These are phyloP conservation scores for Metschnikowia koreensis DNA, from an alignment of 805 yeast species.

Conservation along the genomic window DNA sequence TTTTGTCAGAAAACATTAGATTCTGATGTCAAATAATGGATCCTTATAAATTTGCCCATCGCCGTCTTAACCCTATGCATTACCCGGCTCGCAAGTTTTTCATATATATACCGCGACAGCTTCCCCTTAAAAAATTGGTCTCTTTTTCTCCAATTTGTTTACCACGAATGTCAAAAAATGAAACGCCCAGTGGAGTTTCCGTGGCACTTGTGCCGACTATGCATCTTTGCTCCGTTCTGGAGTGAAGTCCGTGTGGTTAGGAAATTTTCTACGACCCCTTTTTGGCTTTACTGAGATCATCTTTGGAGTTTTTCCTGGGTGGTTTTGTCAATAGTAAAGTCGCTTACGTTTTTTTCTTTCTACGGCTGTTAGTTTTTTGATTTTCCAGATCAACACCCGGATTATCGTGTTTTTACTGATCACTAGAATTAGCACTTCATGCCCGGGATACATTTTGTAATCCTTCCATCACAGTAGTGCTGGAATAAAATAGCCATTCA, in stretches of 20 bases:
- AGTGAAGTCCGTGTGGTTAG: conserved; percentile 14
- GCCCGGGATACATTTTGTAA: conserved; percentile 43
- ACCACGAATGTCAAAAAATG: conserved; percentile 30
- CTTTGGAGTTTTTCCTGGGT: conserved; percentile 20
- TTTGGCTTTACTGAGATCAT: conserved; percentile 12
- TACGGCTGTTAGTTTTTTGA: conserved; percentile 28
- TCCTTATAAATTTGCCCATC: background rate
- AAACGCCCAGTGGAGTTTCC: conserved; percentile 30
- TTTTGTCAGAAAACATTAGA: too few species aligned
- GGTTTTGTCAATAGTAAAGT: conserved; percentile 8
- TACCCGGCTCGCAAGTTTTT: conserved; percentile 18
- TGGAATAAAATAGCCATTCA: too few species aligned
- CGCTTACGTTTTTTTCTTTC: conserved; percentile 30
- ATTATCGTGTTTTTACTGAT: conserved; percentile 43
- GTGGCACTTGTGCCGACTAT: conserved; percentile 20
- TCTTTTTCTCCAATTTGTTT: conserved; percentile 23
- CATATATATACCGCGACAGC: conserved; percentile 1
- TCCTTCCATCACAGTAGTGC: background rate
- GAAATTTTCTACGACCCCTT: conserved; percentile 20
- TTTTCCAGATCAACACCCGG: conserved; percentile 44
- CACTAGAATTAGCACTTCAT: conserved; percentile 46
- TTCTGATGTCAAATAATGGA: too few species aligned
- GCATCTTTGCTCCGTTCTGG: conserved; percentile 26
- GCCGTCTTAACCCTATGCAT: background rate
- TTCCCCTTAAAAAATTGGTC: background rate